Percentiles rank a stretch among this genome's conserved stretches.
phyloP scores from a whole-genome alignment of 2,329 filamentous ascomycete species.

The Eurotiales sp. region DNA sequence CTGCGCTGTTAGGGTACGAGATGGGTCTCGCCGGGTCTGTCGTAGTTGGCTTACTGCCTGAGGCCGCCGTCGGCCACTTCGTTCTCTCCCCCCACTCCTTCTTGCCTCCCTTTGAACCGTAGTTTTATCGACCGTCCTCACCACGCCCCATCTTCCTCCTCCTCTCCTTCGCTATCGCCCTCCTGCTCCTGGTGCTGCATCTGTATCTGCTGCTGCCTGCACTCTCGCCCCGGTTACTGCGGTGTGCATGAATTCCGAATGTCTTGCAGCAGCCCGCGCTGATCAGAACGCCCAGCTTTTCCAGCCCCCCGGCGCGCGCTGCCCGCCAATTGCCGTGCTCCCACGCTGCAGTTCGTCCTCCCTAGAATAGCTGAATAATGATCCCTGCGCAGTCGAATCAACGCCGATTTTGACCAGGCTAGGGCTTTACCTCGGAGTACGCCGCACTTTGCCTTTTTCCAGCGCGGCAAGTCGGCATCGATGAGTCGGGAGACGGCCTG shows the following conservation, averaged over 20 bases:
- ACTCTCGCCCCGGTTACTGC: neutral
- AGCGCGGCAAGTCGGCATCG: neutral
- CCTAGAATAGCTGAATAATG: neutral
- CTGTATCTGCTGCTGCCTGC: neutral
- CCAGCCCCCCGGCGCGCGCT: slow-evolving; percentile 1
- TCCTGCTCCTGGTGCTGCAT: neutral
- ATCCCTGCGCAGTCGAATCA: slow-evolving; percentile 7
- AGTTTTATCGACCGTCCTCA: neutral
- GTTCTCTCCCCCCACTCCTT: neutral
- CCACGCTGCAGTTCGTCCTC: slow-evolving; percentile 9
- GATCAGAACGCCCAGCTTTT: neutral
- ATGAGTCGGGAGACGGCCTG: neutral
- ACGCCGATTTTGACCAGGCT: neutral
- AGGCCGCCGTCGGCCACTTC: neutral
- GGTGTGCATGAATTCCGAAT: neutral
- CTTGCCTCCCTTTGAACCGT: neutral
- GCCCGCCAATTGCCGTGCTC: slow-evolving; percentile 16
- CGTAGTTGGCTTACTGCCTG: neutral
- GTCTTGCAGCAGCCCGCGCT: slow-evolving; percentile 2
- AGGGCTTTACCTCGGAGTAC: neutral
- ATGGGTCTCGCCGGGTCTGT: neutral
- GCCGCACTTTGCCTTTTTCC: neutral
- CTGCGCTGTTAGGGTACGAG: neutral
- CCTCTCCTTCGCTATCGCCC: neutral
- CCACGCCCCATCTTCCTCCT: neutral